Conservation (phyloP, 176 grass and related monocot genomes). For the Hyparrhenia diplandra region DNA sequence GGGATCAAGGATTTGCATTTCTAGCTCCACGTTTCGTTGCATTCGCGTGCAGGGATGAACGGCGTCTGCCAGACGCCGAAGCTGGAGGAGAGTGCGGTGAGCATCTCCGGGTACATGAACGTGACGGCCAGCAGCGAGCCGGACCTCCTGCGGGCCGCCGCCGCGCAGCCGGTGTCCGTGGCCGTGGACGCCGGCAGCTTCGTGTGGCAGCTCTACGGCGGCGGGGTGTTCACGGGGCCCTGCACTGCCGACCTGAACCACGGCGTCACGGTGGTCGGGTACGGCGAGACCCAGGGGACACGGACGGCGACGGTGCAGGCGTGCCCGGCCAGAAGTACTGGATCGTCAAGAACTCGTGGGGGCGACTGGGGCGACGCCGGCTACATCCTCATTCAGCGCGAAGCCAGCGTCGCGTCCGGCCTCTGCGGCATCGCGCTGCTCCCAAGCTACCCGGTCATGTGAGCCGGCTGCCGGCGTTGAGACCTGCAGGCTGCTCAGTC, state of each 20-base stretch:
- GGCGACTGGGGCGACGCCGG: conserved; percentile 58
- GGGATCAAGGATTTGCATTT: background rate
- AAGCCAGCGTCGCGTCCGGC: conserved; percentile 9
- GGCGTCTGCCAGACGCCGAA: conserved; percentile 33
- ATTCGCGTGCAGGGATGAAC: background rate
- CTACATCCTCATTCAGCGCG: conserved; percentile 47
- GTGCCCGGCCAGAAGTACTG: conserved; percentile 34
- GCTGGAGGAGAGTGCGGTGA: conserved; percentile 26
- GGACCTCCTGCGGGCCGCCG: conserved; percentile 37
- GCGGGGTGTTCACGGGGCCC: conserved; percentile 59
- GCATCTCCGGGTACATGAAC: conserved; percentile 34
- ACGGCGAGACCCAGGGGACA: conserved; percentile 33
- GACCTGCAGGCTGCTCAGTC: background rate
- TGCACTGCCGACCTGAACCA: conserved; percentile 51
- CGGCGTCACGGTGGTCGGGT: conserved; percentile 60
- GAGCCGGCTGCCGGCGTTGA: background rate
- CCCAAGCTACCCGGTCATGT: conserved; percentile 46
- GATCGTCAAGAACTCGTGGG: conserved; percentile 78
- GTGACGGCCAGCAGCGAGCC: conserved; percentile 52
- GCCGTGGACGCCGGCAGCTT: conserved; percentile 39
- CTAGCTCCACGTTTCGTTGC: background rate
- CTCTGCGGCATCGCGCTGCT: conserved; percentile 55
- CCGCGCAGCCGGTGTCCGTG: conserved; percentile 52
- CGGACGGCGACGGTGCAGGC: background rate
- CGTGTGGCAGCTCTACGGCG: conserved; percentile 52